Evolutionary conservation across 345 rosid genomes (phyloP), one percentile per base, ranked within the genome.

Genomic region (Kernera saxatilis): DNA sequence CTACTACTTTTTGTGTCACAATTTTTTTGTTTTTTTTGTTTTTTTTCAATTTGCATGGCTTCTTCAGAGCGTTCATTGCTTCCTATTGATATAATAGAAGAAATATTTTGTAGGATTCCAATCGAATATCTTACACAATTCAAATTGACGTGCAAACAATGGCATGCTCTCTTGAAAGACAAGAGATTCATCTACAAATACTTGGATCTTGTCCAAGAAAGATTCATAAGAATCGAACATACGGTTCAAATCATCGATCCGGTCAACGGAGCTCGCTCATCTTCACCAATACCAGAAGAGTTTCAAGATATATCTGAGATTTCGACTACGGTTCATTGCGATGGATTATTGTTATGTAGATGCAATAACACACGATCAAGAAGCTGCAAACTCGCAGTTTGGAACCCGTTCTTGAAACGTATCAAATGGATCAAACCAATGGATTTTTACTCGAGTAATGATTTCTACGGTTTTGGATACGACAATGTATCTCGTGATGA

Each of bases 41-140:
- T 33, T 12, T 36, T 33, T 0, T 17, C 36, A 22, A 30, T 15
- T 13, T 59, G 6, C 40, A 74, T 74, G 78, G 73, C 64, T 75
- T 75, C 74, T 0, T 33, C 43, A 4, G 69, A 74, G 23, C 55
- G 9, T 60, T 41, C 69, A 3, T 53, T 69, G 58, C 8, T 75
- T 61, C 78, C 78, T 32, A 52, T 61, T 44, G 78, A 75, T 53
- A 4, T 74, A 25, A 26, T 60, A 23, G 73, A 74, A 68, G 73
- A 74, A 25, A 37, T 61, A 17, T 51, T 51, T 32, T 51, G 49
- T 68, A 51, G 2, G 14, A 68, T 26, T 43, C 73, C 69, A 23
- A 13, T 74, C 1, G 73, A 74, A 74, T 26, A 74, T 51, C 15
- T 74, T 2, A 59, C 73, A 8, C 55, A 60, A 52, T 43, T 74